Evolutionary conservation across 164 flowering plant species (phyloP).

Genomic region (Euptelea pleiosperma): DNA sequence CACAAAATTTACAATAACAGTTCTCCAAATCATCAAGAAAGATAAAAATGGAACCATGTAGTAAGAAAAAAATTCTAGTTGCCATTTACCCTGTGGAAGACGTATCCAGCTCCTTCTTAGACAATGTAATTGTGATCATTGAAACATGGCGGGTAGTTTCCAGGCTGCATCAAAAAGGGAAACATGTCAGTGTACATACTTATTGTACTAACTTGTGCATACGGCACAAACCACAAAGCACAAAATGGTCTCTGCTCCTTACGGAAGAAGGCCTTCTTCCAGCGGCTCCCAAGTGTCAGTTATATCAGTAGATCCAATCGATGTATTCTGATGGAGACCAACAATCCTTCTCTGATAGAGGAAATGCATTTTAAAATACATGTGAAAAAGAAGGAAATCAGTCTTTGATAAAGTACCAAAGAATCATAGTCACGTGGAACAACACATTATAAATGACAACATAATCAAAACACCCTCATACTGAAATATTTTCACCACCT

Average conservation of each 20-base stretch:
- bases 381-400: constrained; percentile 1
- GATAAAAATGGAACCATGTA: too few relatives aligned
- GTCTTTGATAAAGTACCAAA: background rate
- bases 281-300: constrained; percentile 69
- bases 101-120: constrained; percentile 54
- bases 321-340: constrained; percentile 60
- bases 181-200: background rate
- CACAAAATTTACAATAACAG: too few relatives aligned
- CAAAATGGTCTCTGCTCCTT: constrained; percentile 25
- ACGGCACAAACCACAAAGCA: background rate
- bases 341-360: constrained; percentile 55
- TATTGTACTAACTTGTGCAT: background rate
- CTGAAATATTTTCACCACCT: constrained; percentile 27
- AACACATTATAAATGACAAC: background rate
- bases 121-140: constrained; percentile 54
- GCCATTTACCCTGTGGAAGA: constrained; percentile 47
- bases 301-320: constrained; percentile 62
- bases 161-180: constrained; percentile 31
- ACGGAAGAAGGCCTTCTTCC: constrained; percentile 82
- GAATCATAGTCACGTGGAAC: background rate
- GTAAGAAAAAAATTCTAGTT: background rate
- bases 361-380: background rate
- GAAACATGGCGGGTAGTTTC: constrained; percentile 71
- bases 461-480: background rate
- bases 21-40: too few relatives aligned